Evolutionary conservation across 805 yeast genomes (phyloP).

Genomic region (Candida sonorensis): DNA sequence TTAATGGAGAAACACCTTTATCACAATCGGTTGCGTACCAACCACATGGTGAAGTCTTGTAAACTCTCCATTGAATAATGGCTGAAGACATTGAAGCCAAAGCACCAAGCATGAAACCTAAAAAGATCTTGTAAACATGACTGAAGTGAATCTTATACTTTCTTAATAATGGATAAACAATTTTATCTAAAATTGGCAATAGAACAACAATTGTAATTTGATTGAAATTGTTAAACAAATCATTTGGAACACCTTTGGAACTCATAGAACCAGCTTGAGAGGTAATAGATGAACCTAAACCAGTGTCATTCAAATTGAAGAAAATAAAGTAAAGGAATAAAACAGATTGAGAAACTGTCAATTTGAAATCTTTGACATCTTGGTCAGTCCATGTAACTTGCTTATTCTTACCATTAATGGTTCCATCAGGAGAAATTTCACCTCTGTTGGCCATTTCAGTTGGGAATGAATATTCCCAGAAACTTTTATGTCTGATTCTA

Average conservation of each 20-base stretch:
- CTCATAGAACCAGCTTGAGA: slow-evolving; percentile 51
- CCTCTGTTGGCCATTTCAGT: slow-evolving; percentile 38
- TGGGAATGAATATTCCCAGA: slow-evolving; percentile 48
- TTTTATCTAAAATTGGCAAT: slow-evolving; percentile 43
- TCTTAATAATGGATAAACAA: slow-evolving; percentile 41
- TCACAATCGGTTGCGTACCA: slow-evolving; percentile 33
- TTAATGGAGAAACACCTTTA: slow-evolving; percentile 23
- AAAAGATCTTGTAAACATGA: slow-evolving; percentile 37
- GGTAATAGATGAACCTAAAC: slow-evolving; percentile 40
- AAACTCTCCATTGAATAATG: slow-evolving; percentile 40
- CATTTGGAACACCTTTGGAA: slow-evolving; percentile 48
- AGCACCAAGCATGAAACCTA: slow-evolving; percentile 43
- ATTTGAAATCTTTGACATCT: slow-evolving; percentile 39
- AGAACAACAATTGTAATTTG: slow-evolving; percentile 46
- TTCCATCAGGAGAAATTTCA: slow-evolving; percentile 23
- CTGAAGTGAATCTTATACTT: slow-evolving; percentile 34
- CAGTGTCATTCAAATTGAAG: slow-evolving; percentile 37
- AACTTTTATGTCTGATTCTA: slow-evolving; percentile 33
- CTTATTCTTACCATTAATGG: slow-evolving; percentile 24
- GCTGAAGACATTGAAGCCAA: slow-evolving; percentile 44
- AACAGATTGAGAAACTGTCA: slow-evolving; percentile 38
- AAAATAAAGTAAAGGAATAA: slow-evolving; percentile 37
- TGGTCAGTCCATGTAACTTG: slow-evolving; percentile 34
- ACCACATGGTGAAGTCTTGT: slow-evolving; percentile 47
- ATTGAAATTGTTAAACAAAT: slow-evolving; percentile 47